Evolutionary conservation across 345 rosid species (phyloP).

Genomic region (Cardamine chenopodiifolia): DNA sequence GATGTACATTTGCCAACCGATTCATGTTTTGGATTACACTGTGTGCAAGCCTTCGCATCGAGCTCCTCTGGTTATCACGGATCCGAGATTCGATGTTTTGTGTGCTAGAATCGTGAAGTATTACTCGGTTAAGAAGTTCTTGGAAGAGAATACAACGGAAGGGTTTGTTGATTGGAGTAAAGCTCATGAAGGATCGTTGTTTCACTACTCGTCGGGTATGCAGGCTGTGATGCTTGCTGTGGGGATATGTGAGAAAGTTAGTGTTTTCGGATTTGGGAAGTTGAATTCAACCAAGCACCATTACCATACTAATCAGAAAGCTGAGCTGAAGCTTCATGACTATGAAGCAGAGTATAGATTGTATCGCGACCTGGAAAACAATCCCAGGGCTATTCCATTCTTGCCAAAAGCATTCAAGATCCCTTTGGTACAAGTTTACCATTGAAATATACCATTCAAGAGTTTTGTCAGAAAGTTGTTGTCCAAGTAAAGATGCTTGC

Average conservation of each 20-base stretch:
- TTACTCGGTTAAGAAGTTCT: constrained; percentile 71
- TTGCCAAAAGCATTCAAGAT: constrained; percentile 60
- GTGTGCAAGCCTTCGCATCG: constrained; percentile 61
- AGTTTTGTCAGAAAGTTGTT: constrained; percentile 16
- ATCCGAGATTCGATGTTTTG: constrained; percentile 76
- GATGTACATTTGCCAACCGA: constrained; percentile 85
- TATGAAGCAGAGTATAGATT: constrained; percentile 79
- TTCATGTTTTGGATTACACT: constrained; percentile 79
- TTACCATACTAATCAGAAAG: constrained; percentile 87
- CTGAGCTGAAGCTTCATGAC: constrained; percentile 81
- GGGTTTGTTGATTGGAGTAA: constrained; percentile 63
- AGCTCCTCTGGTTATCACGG: constrained; percentile 70
- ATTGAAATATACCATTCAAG: constrained; percentile 44
- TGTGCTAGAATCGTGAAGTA: constrained; percentile 82
- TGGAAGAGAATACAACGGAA: constrained; percentile 52
- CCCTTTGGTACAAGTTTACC: constrained; percentile 66
- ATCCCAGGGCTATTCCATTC: constrained; percentile 72
- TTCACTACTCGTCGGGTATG: constrained; percentile 94
- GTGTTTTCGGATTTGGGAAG: constrained; percentile 91
- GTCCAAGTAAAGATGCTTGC: constrained; percentile 24
- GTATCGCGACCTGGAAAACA: constrained; percentile 60
- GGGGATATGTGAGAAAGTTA: constrained; percentile 77
- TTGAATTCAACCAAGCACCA: constrained; percentile 67
- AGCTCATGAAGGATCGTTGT: constrained; percentile 70
- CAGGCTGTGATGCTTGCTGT: constrained; percentile 84